These are phyloP conservation scores for Annulohypoxylon moriforme DNA, from an alignment of 495 filamentous ascomycete species.

Conservation along the genomic window DNA sequence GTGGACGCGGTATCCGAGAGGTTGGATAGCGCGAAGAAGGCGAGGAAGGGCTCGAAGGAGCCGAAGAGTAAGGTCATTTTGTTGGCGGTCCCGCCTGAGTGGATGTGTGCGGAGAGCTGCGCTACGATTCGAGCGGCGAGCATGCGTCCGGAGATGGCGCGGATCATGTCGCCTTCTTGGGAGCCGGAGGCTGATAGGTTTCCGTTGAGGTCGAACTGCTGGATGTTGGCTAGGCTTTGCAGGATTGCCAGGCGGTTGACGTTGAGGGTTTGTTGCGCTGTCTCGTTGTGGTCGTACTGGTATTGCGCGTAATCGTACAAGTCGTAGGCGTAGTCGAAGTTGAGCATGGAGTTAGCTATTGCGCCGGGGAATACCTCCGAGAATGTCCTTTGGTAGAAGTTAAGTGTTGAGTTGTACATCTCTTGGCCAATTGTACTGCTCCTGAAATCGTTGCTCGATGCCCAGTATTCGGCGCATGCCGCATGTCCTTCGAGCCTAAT, in stretches of 20 bases:
- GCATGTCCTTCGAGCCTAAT: slow-evolving; percentile 51
- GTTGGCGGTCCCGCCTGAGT: slow-evolving; percentile 38
- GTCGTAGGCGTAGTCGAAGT: slow-evolving; percentile 56
- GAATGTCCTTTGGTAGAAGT: slow-evolving; percentile 53
- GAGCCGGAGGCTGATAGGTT: slow-evolving; percentile 47
- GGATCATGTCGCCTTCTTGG: slow-evolving; percentile 51
- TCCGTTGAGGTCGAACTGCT: slow-evolving; percentile 52
- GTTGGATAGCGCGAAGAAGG: slow-evolving; percentile 54
- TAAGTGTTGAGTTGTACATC: slow-evolving; percentile 43
- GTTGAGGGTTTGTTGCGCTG: slow-evolving; percentile 35
- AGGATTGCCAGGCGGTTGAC: slow-evolving; percentile 42
- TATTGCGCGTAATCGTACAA: slow-evolving; percentile 59
- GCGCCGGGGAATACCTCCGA: slow-evolving; percentile 45
- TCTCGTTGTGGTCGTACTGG: slow-evolving; percentile 51
- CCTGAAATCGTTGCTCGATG: slow-evolving; percentile 43
- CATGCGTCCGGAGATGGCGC: slow-evolving; percentile 55
- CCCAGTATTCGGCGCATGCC: slow-evolving; percentile 46
- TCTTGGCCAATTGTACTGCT: slow-evolving; percentile 32
- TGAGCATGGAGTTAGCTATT: slow-evolving; percentile 43
- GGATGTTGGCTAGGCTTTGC: slow-evolving; percentile 45
- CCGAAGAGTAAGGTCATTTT: slow-evolving; percentile 58
- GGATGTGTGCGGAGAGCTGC: slow-evolving; percentile 49
- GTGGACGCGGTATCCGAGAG: slow-evolving; percentile 36
- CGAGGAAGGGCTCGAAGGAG: slow-evolving; percentile 56
- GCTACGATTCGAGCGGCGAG: slow-evolving; percentile 48